These are phyloP conservation scores for Gymnopus androsaceus DNA, from an alignment of 1,284 basidiomycete species.

Conservation along the genomic window DNA sequence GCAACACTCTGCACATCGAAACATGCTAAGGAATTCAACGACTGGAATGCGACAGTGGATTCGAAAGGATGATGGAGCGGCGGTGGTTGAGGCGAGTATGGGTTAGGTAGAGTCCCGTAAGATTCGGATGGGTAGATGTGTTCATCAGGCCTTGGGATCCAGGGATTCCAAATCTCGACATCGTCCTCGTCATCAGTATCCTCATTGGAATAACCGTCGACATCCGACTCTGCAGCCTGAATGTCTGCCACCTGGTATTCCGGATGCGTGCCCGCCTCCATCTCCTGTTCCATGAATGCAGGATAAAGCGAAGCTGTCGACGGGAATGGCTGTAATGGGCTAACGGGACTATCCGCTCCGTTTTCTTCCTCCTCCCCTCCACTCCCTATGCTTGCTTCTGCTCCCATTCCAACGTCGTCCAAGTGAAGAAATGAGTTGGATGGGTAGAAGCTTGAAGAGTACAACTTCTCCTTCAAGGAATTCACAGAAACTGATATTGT, in stretches of 20 bases:
- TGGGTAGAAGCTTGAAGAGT: constrained; percentile 15
- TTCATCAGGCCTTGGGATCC: constrained; percentile 2
- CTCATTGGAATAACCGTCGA: background rate
- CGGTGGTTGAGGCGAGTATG: constrained; percentile 10
- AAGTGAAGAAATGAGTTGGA: constrained; percentile 11
- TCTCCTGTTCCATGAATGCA: background rate
- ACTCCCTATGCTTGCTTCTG: background rate
- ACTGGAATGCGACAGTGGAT: background rate
- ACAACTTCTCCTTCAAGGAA: background rate
- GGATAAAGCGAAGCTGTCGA: constrained; percentile 18
- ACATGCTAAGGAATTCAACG: background rate
- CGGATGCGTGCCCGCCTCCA: background rate
- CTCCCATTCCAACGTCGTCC: background rate
- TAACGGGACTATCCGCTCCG: background rate
- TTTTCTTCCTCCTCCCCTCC: constrained; percentile 7
- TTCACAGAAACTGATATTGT: background rate
- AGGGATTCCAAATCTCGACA: constrained; percentile 8
- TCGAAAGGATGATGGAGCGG: background rate
- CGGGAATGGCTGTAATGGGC: constrained; percentile 20
- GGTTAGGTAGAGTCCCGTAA: background rate
- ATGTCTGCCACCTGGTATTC: background rate
- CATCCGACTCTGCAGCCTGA: background rate
- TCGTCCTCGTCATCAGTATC: background rate
- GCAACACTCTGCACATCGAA: background rate
- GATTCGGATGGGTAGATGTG: background rate